These are phyloP conservation scores for Penicillium soppii DNA, from an alignment of 495 filamentous ascomycete species.

Conservation along the genomic window DNA sequence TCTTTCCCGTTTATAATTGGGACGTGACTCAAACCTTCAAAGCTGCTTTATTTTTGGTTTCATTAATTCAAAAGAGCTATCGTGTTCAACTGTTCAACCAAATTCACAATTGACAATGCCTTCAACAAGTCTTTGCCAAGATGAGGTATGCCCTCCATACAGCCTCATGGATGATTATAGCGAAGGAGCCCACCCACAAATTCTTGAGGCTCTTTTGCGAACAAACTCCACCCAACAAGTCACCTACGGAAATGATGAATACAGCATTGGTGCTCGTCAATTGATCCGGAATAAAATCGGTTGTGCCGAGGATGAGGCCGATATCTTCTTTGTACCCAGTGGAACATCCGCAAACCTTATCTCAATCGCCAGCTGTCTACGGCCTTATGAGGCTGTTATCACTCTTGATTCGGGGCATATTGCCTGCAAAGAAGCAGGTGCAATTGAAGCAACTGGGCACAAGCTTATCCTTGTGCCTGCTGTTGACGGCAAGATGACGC, in stretches of 20 bases:
- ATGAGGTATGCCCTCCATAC: constrained; percentile 33
- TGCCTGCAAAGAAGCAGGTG: constrained; percentile 43
- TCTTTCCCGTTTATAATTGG: constrained; percentile 1
- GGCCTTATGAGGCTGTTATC: constrained; percentile 44
- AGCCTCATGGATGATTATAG: constrained; percentile 49
- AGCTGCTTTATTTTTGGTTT: neutral
- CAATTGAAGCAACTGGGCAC: constrained; percentile 47
- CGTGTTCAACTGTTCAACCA: neutral
- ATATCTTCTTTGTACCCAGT: constrained; percentile 45
- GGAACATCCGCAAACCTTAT: constrained; percentile 47
- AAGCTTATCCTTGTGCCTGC: constrained; percentile 42
- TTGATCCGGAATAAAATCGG: constrained; percentile 32
- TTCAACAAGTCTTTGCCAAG: constrained; percentile 29
- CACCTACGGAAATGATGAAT: constrained; percentile 41
- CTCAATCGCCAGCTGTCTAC: constrained; percentile 43
- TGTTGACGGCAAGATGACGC: constrained; percentile 41
- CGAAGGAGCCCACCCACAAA: constrained; percentile 45
- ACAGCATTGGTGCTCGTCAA: constrained; percentile 29
- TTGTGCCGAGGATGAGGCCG: constrained; percentile 36
- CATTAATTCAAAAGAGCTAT: neutral
- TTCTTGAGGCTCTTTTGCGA: constrained; percentile 40
- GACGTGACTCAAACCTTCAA: neutral
- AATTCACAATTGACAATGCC: constrained; percentile 14
- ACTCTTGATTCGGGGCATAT: constrained; percentile 44
- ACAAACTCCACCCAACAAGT: constrained; percentile 41